These are phyloP conservation scores for Astrothelium macrocarpum DNA, from an alignment of 495 filamentous ascomycete species.

Conservation along the genomic window DNA sequence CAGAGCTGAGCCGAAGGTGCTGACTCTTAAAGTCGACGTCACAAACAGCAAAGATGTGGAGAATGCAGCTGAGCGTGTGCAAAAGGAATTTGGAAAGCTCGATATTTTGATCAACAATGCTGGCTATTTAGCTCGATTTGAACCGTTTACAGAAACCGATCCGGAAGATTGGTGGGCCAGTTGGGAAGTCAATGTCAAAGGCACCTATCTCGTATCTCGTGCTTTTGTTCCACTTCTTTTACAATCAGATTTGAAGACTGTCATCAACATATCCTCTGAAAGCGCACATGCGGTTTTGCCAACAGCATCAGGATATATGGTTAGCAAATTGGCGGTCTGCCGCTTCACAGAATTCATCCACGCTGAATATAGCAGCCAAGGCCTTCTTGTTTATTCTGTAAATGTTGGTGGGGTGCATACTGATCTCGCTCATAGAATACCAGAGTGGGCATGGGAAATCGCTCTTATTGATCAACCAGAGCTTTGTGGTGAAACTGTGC, in stretches of 20 bases:
- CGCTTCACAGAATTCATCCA: slow-evolving; percentile 37
- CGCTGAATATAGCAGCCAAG: slow-evolving; percentile 34
- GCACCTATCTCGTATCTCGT: slow-evolving; percentile 35
- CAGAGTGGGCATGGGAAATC: slow-evolving; percentile 30
- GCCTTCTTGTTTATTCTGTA: slow-evolving; percentile 33
- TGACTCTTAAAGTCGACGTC: slow-evolving; percentile 36
- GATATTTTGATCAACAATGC: slow-evolving; percentile 50
- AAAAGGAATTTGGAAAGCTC: slow-evolving; percentile 24
- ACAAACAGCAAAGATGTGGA: slow-evolving; percentile 31
- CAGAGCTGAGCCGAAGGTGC: slow-evolving; percentile 31
- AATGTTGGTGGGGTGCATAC: slow-evolving; percentile 40
- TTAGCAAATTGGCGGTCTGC: slow-evolving; percentile 34
- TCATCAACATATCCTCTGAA: slow-evolving; percentile 31
- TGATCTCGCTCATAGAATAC: slow-evolving; percentile 21
- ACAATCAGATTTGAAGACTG: slow-evolving; percentile 22
- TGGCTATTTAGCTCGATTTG: slow-evolving; percentile 30
- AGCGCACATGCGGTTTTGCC: slow-evolving; percentile 23
- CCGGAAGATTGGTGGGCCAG: slow-evolving; percentile 38
- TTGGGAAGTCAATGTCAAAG: slow-evolving; percentile 39
- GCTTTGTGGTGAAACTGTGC: too few species aligned
- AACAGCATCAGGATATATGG: slow-evolving; percentile 32
- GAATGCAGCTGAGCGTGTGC: slow-evolving; percentile 22
- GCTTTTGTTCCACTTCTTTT: slow-evolving; percentile 39
- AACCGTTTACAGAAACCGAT: slow-evolving; percentile 34
- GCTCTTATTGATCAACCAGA: slow-evolving; percentile 14